Evolutionary conservation across 441 rosid species (phyloP), one percentile per base, ranked within the genome.

Genomic region (Adansonia rubrostipa): DNA sequence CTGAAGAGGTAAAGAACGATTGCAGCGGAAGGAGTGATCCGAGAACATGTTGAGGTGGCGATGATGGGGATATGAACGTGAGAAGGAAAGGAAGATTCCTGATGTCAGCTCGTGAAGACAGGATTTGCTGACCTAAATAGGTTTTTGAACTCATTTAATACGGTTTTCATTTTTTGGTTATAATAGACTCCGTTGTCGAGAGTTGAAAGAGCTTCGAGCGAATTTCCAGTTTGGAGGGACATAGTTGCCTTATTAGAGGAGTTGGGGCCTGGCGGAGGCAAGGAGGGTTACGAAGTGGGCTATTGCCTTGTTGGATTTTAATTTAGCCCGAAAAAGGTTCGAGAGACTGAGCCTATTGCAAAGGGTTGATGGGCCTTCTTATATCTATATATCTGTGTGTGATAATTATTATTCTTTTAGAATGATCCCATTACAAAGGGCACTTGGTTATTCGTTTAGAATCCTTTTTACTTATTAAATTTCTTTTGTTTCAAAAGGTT

Each of bases 21-120:
- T 93, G 98, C 64, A 95, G 92, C 7, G 97, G 88, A 82, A 95
- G 97, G 80, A 95, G 88, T 0, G 98, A 86, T 73, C 93, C 98
- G 0, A 95, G 86, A 10, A 85, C 85, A 77, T 83, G 84, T 24
- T 87, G 89, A 78, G 98, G 92, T 63, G 92, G 90, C 48, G 87
- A 83, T n/a, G 79, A 56, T 0, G 95, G 90, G 66, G 92, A 83
- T 54, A 95, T n/a, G 87, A 84, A 87, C 42, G 87, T 70, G 86
- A 95, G 63, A 53, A 95, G 94, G 80, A 88, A 78, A 73, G 99
- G 97, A 56, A 91, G 90, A 79, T 93, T 95, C 91, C 92, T 92
- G 70, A 93, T 79, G 84, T 92, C 90, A 20, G 89, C 54, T 51
- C 87, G 88, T 7, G 97, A 95, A 77, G 63, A 58, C 33, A 19